A percentile compares a stretch with the other conserved stretches of the same genome.
These are phyloP conservation scores for Cystofilobasidium bisporidii DNA, from an alignment of 768 basidiomycete genomes.

Conservation along the genomic window DNA sequence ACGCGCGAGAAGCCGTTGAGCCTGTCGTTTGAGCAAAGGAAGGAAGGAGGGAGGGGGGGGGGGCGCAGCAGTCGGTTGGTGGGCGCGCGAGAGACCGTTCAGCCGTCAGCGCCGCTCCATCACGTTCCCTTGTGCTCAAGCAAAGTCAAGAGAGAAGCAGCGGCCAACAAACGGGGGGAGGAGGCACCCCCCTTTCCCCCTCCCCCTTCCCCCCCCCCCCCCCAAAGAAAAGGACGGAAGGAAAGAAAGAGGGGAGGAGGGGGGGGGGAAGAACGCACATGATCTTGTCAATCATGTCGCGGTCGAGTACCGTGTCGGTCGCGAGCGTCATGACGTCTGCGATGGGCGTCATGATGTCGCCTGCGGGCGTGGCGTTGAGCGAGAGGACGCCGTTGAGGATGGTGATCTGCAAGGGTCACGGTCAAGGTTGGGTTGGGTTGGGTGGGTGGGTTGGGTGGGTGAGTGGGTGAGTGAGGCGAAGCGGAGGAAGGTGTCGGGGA, in stretches of 20 bases:
- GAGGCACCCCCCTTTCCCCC: no score
- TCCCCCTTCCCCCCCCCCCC: no score
- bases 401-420: constrained; percentile 35
- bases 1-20: constrained; percentile 75
- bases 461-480: constrained; percentile 9
- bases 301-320: constrained; percentile 67
- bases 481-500: background rate
- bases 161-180: no score
- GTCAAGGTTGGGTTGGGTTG: no score
- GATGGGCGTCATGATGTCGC: constrained; percentile 39
- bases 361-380: constrained; percentile 46
- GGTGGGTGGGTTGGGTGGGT: no score
- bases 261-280: constrained; percentile 42
- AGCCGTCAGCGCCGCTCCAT: no score
- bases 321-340: constrained; percentile 76
- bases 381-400: constrained; percentile 41
- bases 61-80: no score
- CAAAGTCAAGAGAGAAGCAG: no score
- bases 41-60: background rate
- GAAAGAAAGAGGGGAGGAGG: background rate
- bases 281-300: constrained; percentile 63
- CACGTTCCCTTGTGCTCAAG: no score
- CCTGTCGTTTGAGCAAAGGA: background rate
- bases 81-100: no score
- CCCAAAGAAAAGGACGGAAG: no score